These are phyloP conservation scores for Sclerotinia nivalis DNA, from an alignment of 2,329 filamentous ascomycete genomes.

Conservation along the genomic window DNA sequence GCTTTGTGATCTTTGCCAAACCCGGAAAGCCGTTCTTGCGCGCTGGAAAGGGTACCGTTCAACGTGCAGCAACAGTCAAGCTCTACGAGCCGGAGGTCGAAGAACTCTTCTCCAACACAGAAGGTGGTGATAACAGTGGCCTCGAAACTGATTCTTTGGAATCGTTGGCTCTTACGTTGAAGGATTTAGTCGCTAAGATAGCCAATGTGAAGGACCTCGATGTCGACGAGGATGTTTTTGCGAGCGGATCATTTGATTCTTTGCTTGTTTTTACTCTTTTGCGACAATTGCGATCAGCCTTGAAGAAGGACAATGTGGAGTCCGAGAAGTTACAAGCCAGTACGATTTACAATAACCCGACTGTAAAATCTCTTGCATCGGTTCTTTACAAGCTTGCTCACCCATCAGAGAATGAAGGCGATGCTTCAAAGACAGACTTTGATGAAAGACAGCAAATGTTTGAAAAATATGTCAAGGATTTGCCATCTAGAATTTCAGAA, in stretches of 20 bases:
- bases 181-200: constrained; percentile 6
- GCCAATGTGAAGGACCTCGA: constrained; percentile 7
- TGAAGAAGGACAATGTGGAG: constrained; percentile 10
- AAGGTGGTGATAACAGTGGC: background rate
- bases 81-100: constrained; percentile 27
- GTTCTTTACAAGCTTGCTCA: constrained; percentile 13
- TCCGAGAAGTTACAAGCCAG: constrained; percentile 19
- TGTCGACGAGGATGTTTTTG: constrained; percentile 15
- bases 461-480: constrained; percentile 25
- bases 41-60: constrained; percentile 25
- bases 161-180: constrained; percentile 2
- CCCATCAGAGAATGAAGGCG: constrained; percentile 1
- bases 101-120: constrained; percentile 17
- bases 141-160: constrained; percentile 12
- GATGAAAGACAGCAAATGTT: constrained; percentile 25
- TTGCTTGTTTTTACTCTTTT: constrained; percentile 21
- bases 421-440: constrained; percentile 2
- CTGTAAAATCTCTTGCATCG: constrained; percentile 15
- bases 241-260: constrained; percentile 23
- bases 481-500: constrained; percentile 5
- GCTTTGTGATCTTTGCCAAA: constrained; percentile 17
- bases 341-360: constrained; percentile 21
- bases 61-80: constrained; percentile 20
- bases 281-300: constrained; percentile 19
- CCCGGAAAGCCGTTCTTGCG: constrained; percentile 25